Conservation (phyloP, 257 asterid species). For the Eustoma russellianum region DNA sequence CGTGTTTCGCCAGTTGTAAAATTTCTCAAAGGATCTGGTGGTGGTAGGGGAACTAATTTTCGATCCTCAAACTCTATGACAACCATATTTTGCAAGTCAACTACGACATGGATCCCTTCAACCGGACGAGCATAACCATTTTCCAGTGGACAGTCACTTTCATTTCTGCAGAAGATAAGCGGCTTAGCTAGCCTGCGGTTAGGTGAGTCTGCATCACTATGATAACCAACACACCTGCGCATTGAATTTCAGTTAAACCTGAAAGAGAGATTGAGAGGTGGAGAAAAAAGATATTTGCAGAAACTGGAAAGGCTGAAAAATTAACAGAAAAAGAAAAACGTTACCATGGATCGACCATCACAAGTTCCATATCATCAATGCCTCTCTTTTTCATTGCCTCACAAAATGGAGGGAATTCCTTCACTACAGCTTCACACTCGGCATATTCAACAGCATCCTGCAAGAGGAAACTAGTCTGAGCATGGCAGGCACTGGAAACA, state of each 20-base stretch:
- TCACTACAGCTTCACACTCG: constrained; percentile 93
- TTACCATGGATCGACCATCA: constrained; percentile 98
- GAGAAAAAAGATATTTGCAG: no score
- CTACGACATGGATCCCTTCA: constrained; percentile 90
- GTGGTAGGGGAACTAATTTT: constrained; percentile 87
- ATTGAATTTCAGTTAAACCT: background rate
- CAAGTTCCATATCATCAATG: constrained; percentile 94
- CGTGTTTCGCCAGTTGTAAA: constrained; percentile 87
- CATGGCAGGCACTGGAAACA: no score
- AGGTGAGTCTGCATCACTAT: constrained; percentile 90
- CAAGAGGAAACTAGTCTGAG: constrained; percentile 2
- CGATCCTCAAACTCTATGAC: constrained; percentile 94
- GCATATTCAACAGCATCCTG: constrained; percentile 98
- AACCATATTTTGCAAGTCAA: constrained; percentile 93
- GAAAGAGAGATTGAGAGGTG: no score
- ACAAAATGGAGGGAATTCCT: constrained; percentile 78
- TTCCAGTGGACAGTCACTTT: constrained; percentile 95
- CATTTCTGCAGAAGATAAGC: constrained; percentile 84
- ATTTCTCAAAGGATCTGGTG: constrained; percentile 91
- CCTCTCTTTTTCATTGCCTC: constrained; percentile 99
- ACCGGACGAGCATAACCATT: constrained; percentile 98
- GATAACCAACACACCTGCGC: constrained; percentile 92
- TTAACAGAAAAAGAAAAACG: constrained; percentile 10
- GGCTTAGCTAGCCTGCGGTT: constrained; percentile 95
- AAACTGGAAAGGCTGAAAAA: background rate